phyloP scores from a whole-genome alignment of 176 grass and related monocot species.

The Neostapfia colusana region DNA sequence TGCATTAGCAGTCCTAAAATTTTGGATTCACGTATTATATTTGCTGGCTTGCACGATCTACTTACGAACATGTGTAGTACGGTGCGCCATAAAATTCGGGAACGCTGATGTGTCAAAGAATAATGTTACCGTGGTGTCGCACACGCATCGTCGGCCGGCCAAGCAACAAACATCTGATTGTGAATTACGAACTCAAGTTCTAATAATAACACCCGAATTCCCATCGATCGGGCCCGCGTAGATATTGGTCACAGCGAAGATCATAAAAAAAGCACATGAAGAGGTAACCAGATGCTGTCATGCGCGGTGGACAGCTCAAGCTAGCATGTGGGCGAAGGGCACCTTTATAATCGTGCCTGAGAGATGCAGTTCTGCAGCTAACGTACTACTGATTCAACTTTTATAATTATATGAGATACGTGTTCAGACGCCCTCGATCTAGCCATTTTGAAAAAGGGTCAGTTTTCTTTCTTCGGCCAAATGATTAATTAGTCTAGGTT shows the following conservation, averaged over 20 bases:
- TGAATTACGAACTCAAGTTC: background rate
- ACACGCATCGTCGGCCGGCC: background rate
- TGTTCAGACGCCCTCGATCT: background rate
- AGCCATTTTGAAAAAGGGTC: slow-evolving; percentile 5
- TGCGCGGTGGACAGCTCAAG: background rate
- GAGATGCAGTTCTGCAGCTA: slow-evolving; percentile 16
- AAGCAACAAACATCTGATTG: background rate
- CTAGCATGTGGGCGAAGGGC: background rate
- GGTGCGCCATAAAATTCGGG: slow-evolving; percentile 28
- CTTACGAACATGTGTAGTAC: background rate
- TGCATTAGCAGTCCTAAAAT: background rate
- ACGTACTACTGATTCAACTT: background rate
- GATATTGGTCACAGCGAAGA: background rate
- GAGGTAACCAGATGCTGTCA: background rate
- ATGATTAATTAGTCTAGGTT: slow-evolving; percentile 12
- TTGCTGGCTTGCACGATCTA: background rate
- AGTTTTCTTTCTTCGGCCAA: slow-evolving; percentile 7
- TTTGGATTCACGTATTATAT: background rate
- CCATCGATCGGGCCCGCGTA: background rate
- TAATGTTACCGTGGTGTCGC: slow-evolving; percentile 5
- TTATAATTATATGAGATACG: background rate
- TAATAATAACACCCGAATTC: slow-evolving; percentile 16
- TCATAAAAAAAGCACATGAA: background rate
- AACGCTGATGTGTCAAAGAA: slow-evolving; percentile 40
- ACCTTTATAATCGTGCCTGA: slow-evolving; percentile 1